Evolutionary conservation across 176 grass and related monocot genomes (phyloP), one percentile per base, ranked within the genome.

Genomic region (Cocos nucifera): DNA sequence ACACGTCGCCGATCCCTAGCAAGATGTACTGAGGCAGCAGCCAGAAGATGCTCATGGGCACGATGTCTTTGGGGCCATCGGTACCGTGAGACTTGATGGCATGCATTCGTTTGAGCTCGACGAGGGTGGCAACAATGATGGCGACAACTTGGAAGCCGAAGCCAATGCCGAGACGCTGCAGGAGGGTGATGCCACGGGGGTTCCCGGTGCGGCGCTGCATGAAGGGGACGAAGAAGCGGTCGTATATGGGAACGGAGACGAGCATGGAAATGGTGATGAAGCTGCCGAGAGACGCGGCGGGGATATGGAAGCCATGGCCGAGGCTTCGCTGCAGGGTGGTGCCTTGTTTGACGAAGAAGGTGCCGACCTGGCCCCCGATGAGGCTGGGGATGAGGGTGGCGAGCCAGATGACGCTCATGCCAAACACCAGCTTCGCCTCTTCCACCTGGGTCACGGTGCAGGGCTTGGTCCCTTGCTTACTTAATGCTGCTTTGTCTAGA

Each of bases 1-100:
- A 89, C 51, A 89, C 82, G 61, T 89, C 86, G 58, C 78, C 78
- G 3, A 89, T 54, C 17, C 86, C 87, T 4, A 90, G 69, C 17
- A 90, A 58, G 15, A 73, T 54, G 69, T 82, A 90, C 70, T 90
- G 87, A 23, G 87, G 87, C 69, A 90, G 78, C 64, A 90, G 61
- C 87, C 82, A 90, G 72, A 90, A 73, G 26, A 90, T 74, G 68
- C 75, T 82, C 82, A 90, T 90, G 10, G 87, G 87, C 50, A 90
- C 82, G 12, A 77, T 64, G 15, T 82, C 71, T 21, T 58, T 17
- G 20, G 72, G 12, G 32, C 44, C 50, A 15, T 0, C 0, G 30
- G 54, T 51, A 61, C 16, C 17, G 17, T 23, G 6, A 8, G 18
- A 50, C 4, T 54, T 9, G 18, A 83, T 64, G 39, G 69, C 60